A percentile compares a stretch with the other conserved stretches of the same genome.
phyloP scores from a whole-genome alignment of 1,139 yeast species.

The Lodderomyces jiufengensis region DNA sequence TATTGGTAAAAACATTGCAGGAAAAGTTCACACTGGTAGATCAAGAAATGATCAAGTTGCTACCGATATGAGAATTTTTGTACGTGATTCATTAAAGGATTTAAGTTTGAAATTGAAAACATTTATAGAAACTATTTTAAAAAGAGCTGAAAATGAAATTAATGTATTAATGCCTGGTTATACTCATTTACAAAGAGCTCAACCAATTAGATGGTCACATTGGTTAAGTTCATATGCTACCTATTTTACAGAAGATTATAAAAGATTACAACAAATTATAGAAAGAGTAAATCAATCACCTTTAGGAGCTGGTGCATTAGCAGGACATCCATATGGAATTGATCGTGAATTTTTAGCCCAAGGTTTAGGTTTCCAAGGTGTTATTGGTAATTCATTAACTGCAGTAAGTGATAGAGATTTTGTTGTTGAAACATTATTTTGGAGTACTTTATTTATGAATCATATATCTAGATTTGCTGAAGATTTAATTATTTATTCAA shows the following conservation, averaged over 20 bases:
- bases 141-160: constrained; percentile 80
- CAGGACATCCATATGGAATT: constrained; percentile 98
- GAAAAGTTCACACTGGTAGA: constrained; percentile 97
- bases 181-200: constrained; percentile 97
- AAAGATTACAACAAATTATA: constrained; percentile 76
- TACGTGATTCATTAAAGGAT: constrained; percentile 68
- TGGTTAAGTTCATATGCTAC: constrained; percentile 96
- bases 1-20: constrained; percentile 89
- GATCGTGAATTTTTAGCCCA: constrained; percentile 86
- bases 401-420: constrained; percentile 98
- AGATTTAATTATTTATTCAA: constrained; percentile 91
- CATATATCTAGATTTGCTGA: constrained; percentile 93
- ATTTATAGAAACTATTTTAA: constrained; percentile 62
- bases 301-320: constrained; percentile 94
- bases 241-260: constrained; percentile 84
- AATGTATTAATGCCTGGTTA: constrained; percentile 97
- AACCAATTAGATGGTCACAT: constrained; percentile 98
- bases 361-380: constrained; percentile 73
- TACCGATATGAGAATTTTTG: constrained; percentile 93
- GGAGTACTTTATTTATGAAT: constrained; percentile 95
- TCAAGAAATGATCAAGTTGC: constrained; percentile 98
- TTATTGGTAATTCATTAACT: constrained; percentile 89
- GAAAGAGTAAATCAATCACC: constrained; percentile 86
- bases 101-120: constrained; percentile 56
- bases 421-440: constrained; percentile 93